A percentile compares a stretch with the other conserved stretches of the same genome.
Conservation (phyloP, 2,329 filamentous ascomycete species). For the Cladophialophora yegresii region DNA sequence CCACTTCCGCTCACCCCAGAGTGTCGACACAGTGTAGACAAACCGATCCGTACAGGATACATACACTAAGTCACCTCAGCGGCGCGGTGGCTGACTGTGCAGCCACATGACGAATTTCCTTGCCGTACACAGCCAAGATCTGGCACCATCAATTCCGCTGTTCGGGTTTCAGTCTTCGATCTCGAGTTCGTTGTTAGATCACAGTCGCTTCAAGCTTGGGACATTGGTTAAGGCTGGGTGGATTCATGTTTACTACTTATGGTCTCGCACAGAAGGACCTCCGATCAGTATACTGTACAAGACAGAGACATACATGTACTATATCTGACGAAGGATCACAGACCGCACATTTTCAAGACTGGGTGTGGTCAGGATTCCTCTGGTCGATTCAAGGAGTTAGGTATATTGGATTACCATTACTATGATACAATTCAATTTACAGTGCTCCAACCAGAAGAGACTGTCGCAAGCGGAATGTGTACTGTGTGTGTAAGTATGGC, state of each 20-base stretch:
- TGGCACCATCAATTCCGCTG: not conserved
- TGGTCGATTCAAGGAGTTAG: not conserved
- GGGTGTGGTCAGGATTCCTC: not conserved
- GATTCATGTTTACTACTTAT: not conserved
- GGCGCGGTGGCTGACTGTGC: not conserved
- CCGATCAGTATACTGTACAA: not conserved
- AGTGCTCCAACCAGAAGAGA: not conserved
- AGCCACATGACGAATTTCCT: constrained; percentile 2
- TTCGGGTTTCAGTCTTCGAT: not conserved
- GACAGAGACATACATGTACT: not conserved
- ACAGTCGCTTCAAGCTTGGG: not conserved
- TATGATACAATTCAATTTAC: not conserved
- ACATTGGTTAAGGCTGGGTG: not conserved
- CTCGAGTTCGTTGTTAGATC: not conserved
- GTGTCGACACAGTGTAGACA: constrained; percentile 8
- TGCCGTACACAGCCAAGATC: not conserved
- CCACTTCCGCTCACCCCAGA: constrained; percentile 11
- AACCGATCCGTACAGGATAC: constrained; percentile 12
- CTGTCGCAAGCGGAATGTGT: not conserved
- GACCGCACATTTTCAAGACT: not conserved
- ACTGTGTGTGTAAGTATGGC: not conserved
- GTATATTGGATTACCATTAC: not conserved
- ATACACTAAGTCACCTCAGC: constrained; percentile 5
- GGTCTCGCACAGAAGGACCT: not conserved
- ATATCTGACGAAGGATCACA: not conserved